Conservation (phyloP, 306 rosid species). For the Comarum palustre region DNA sequence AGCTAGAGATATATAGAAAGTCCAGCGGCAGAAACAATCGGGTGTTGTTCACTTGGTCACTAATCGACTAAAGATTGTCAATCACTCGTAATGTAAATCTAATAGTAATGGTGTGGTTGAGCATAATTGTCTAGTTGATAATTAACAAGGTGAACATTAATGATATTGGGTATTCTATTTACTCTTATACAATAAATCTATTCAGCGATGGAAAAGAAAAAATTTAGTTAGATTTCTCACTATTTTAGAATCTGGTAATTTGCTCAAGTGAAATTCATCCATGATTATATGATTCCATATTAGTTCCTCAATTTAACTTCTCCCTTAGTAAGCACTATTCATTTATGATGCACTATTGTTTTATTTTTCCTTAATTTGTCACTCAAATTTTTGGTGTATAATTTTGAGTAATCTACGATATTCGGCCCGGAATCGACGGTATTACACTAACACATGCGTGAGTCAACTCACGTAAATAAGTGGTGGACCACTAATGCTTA, state of each 20-base stretch:
- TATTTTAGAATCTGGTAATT: not conserved
- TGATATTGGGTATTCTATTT: no score
- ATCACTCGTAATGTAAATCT: no score
- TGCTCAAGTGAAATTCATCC: not conserved
- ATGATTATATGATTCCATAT: not conserved
- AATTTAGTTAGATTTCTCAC: not conserved
- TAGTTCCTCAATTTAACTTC: not conserved
- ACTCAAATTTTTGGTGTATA: not conserved
- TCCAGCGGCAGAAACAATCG: no score
- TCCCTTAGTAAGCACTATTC: not conserved
- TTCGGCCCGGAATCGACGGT: not conserved
- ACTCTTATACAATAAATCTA: no score
- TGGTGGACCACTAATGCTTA: not conserved
- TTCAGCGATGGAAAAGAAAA: no score
- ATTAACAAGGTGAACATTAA: no score
- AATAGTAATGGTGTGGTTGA: no score
- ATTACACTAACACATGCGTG: not conserved
- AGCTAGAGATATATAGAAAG: no score
- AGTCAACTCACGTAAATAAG: no score
- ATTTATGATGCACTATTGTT: not conserved
- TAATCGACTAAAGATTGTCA: no score
- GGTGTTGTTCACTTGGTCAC: no score
- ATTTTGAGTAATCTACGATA: not conserved
- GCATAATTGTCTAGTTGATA: no score
- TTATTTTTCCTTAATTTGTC: not conserved